These are phyloP conservation scores for Nemania bipapillata DNA, from an alignment of 2,329 filamentous ascomycete species.

Conservation along the genomic window DNA sequence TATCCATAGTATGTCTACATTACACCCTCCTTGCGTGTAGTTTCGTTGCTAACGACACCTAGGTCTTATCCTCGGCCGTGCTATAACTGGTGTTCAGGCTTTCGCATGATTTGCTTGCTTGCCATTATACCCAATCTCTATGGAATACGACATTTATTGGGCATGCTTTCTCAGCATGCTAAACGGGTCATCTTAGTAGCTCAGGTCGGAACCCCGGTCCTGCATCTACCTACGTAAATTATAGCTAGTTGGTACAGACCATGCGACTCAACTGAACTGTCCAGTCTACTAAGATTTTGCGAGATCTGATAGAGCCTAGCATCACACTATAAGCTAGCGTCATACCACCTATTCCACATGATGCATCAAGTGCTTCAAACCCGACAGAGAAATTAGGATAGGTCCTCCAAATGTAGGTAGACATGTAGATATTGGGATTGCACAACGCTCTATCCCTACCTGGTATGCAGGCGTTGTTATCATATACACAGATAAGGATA, in stretches of 20 bases:
- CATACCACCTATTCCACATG: not conserved
- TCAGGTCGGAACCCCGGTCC: not conserved
- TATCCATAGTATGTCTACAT: conserved; percentile 80
- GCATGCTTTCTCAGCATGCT: not conserved
- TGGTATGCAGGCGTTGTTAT: too few relatives aligned
- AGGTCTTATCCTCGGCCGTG: conserved; percentile 74
- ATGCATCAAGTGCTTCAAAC: not conserved
- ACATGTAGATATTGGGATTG: not conserved
- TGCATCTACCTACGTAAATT: not conserved
- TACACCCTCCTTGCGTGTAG: not conserved
- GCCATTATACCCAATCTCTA: not conserved
- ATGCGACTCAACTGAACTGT: not conserved
- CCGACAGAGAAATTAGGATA: not conserved
- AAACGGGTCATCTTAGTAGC: not conserved
- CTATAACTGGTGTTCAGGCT: conserved; percentile 78
- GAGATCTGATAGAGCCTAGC: not conserved
- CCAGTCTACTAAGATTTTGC: not conserved
- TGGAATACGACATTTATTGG: not conserved
- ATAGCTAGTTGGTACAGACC: not conserved
- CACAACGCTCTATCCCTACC: not conserved
- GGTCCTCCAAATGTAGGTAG: not conserved
- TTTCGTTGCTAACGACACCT: conserved; percentile 21
- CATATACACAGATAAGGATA: not conserved
- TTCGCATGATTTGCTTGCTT: conserved; percentile 63
- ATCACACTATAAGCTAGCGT: not conserved